phyloP scores from a whole-genome alignment of 2,329 filamentous ascomycete genomes.

The Nannizzia gypsea region DNA sequence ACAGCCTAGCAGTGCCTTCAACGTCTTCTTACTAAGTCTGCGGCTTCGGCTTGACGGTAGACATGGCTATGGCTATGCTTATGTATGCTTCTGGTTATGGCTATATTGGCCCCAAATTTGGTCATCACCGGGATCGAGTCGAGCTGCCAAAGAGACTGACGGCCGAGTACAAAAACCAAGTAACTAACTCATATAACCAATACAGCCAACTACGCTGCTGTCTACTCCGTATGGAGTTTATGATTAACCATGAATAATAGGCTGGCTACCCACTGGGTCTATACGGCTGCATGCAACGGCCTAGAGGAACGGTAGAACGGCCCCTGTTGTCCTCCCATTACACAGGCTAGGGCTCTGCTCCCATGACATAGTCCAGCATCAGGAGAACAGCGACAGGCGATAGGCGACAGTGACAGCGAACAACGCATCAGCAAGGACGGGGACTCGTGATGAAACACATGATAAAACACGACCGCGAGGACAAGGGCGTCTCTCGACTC shows the following conservation, averaged over 20 bases:
- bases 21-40: not conserved
- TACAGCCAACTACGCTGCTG: not conserved
- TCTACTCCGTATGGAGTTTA: not conserved
- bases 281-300: not conserved
- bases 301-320: not conserved
- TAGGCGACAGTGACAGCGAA: not conserved
- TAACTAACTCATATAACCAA: no score
- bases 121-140: not conserved
- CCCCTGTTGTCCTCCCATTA: not conserved
- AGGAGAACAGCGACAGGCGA: not conserved
- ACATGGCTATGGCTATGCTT: not conserved
- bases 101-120: not conserved
- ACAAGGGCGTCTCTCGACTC: slow-evolving; percentile 1
- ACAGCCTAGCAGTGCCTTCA: no score
- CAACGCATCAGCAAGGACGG: not conserved
- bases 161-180: no score
- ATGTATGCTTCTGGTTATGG: no score
- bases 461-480: not conserved
- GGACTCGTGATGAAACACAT: slow-evolving; percentile 4
- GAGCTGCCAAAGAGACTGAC: not conserved
- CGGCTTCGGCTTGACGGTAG: not conserved
- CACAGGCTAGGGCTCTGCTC: not conserved
- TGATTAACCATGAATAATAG: not conserved
- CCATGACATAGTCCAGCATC: not conserved
- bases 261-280: not conserved